Conservation (phyloP, 208 protist species). For the Phytomonas sp. region DNA sequence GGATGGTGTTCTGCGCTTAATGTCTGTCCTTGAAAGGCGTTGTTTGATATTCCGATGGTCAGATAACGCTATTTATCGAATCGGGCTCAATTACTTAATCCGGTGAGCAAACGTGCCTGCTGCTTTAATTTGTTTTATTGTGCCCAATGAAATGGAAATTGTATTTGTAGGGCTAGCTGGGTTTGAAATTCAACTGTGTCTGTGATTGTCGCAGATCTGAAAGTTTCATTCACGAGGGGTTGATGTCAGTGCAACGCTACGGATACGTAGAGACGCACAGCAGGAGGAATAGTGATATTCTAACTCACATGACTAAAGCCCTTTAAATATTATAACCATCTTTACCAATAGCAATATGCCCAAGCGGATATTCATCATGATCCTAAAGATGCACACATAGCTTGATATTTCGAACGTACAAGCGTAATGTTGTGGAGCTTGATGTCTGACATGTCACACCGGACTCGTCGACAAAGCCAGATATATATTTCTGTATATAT, state of each 20-base stretch:
- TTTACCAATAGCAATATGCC: no score
- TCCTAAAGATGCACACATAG: no score
- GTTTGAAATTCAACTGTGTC: neutral
- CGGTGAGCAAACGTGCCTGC: neutral
- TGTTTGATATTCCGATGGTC: neutral
- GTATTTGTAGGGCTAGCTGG: neutral
- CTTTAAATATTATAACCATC: no score
- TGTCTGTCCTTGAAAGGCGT: neutral
- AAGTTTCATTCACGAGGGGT: neutral
- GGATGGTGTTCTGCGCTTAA: neutral
- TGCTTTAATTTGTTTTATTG: no score
- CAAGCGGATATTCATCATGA: no score
- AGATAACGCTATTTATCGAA: neutral
- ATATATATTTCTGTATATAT: no score
- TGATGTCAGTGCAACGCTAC: neutral
- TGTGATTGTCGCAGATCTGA: neutral
- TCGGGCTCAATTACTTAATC: neutral
- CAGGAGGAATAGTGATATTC: neutral
- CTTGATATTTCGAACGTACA: no score
- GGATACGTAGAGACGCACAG: neutral
- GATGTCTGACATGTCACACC: no score
- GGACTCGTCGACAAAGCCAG: no score
- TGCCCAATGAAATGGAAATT: no score
- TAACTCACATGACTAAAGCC: neutral
- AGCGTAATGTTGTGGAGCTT: no score